Evolutionary conservation across 768 basidiomycete genomes (phyloP).

Genomic region (Coprinopsis sp.): DNA sequence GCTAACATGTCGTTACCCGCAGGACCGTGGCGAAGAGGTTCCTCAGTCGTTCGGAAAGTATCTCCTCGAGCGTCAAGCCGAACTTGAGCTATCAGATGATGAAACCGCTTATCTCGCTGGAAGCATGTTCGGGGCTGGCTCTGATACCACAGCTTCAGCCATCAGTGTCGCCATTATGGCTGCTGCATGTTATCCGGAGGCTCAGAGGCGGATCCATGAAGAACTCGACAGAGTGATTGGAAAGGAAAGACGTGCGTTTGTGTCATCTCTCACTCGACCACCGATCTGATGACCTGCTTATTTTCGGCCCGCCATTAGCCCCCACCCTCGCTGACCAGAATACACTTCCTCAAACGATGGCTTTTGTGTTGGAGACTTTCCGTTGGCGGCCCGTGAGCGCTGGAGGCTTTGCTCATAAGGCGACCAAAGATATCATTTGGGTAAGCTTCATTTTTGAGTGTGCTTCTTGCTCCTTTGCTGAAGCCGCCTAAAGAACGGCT

Average conservation of each 20-base stretch:
- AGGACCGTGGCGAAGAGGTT: slow-evolving; percentile 31
- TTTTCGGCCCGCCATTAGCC: slow-evolving; percentile 25
- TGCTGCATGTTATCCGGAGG: slow-evolving; percentile 48
- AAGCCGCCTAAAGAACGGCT: slow-evolving; percentile 29
- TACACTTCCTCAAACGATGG: slow-evolving; percentile 40
- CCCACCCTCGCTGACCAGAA: slow-evolving; percentile 38
- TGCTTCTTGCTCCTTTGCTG: background rate
- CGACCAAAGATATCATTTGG: slow-evolving; percentile 61
- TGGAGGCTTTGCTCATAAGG: slow-evolving; percentile 59
- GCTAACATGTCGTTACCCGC: no score
- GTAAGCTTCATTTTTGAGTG: no score
- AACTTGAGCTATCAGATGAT: slow-evolving; percentile 49
- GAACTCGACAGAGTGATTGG: slow-evolving; percentile 54
- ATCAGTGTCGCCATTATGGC: slow-evolving; percentile 56
- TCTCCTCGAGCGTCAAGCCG: slow-evolving; percentile 50
- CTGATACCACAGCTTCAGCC: slow-evolving; percentile 60
- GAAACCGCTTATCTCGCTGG: slow-evolving; percentile 63
- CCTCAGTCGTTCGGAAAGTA: slow-evolving; percentile 52
- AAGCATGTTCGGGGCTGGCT: slow-evolving; percentile 62
- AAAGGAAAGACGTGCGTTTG: slow-evolving; percentile 31
- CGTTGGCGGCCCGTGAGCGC: slow-evolving; percentile 50
- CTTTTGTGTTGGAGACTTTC: slow-evolving; percentile 46
- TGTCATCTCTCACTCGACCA: background rate
- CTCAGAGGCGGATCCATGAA: slow-evolving; percentile 46
- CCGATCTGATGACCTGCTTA: background rate